These are phyloP conservation scores for Thelonectria blattea DNA, from an alignment of 2,329 filamentous ascomycete genomes.

Conservation along the genomic window DNA sequence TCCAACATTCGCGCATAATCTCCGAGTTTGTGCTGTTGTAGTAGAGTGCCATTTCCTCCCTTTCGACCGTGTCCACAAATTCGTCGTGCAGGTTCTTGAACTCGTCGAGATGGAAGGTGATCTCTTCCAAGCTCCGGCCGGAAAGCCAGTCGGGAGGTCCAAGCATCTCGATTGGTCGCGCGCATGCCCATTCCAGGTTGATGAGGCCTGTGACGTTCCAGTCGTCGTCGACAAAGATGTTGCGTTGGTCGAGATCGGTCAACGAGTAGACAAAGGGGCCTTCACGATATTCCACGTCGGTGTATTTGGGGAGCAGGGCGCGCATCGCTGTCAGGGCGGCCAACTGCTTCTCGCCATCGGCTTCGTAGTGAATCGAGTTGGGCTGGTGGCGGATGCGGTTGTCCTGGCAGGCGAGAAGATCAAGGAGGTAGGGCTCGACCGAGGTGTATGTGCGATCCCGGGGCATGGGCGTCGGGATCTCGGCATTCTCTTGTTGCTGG, in stretches of 20 bases:
- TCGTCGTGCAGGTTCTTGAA: constrained; percentile 3
- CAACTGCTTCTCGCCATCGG: constrained; percentile 41
- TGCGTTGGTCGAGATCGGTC: constrained; percentile 48
- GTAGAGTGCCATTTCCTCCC: not conserved
- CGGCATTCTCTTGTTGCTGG: constrained; percentile 43
- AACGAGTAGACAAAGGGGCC: constrained; percentile 45
- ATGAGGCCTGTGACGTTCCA: constrained; percentile 43
- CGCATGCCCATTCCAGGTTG: constrained; percentile 44
- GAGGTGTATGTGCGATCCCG: constrained; percentile 42
- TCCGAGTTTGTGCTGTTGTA: constrained; percentile 2
- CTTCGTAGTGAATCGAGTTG: constrained; percentile 41
- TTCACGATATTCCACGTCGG: constrained; percentile 27
- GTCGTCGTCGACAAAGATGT: constrained; percentile 46
- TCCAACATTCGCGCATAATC: constrained; percentile 15
- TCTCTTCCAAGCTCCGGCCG: constrained; percentile 9
- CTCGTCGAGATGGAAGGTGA: constrained; percentile 3
- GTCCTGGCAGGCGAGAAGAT: constrained; percentile 45
- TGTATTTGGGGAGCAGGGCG: constrained; percentile 33
- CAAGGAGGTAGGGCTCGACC: constrained; percentile 39
- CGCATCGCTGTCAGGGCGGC: constrained; percentile 40
- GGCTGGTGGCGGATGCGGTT: constrained; percentile 44
- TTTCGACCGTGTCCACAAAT: constrained; percentile 10
- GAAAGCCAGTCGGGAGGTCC: constrained; percentile 41
- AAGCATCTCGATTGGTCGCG: constrained; percentile 40
- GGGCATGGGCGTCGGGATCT: constrained; percentile 43